Conservation (phyloP, 2,329 filamentous ascomycete genomes). For the Sporothrix globosa region DNA sequence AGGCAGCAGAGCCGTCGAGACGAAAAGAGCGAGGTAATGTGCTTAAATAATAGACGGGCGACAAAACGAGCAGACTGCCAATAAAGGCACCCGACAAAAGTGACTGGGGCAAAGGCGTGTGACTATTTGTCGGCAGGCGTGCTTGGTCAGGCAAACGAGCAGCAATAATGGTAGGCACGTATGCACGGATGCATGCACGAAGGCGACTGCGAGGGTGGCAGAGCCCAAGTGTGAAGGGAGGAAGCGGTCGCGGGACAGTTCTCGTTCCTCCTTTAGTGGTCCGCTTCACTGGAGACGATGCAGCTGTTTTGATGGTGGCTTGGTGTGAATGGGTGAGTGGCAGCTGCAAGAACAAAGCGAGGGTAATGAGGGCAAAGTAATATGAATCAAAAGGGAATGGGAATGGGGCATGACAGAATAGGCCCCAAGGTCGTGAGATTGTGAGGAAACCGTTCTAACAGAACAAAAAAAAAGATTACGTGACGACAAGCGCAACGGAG, state of each 20-base stretch:
- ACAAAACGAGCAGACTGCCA: not conserved
- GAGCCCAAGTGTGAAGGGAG: not conserved
- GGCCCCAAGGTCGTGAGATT: not conserved
- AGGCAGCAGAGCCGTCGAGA: not conserved
- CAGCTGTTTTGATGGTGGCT: constrained; percentile 12
- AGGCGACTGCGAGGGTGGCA: constrained; percentile 3
- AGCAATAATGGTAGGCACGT: constrained; percentile 10
- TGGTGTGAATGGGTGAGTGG: constrained; percentile 12
- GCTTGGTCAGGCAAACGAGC: constrained; percentile 28
- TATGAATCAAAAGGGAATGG: not conserved
- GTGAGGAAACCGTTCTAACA: not conserved
- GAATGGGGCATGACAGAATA: not conserved
- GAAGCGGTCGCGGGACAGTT: not conserved
- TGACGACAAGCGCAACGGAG: not conserved
- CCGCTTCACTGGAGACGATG: constrained; percentile 1
- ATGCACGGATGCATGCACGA: constrained; percentile 20
- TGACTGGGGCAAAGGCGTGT: constrained; percentile 19
- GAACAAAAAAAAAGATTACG: not conserved
- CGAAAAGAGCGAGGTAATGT: not conserved
- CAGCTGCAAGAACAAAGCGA: not conserved
- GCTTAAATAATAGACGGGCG: not conserved
- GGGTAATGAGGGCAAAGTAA: not conserved
- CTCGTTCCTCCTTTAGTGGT: not conserved
- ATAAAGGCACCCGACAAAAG: constrained; percentile 5
- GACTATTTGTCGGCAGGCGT: constrained; percentile 24